Conservation (phyloP, 148 eudicot species). For the Chenopodium suecicum region DNA sequence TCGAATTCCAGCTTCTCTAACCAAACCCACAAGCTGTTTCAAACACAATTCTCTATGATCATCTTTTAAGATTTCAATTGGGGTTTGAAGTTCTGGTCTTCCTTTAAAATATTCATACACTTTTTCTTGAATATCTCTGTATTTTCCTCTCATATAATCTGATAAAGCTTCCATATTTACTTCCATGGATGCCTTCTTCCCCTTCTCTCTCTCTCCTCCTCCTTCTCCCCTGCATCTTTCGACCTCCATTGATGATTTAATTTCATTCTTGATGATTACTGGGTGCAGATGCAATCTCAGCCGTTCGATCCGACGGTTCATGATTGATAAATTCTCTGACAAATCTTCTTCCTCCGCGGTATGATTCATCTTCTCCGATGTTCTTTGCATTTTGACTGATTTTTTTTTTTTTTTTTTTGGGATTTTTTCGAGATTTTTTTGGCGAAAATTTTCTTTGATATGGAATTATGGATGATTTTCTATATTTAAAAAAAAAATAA, state of each 20-base stretch:
- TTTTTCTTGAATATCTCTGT: slow-evolving; percentile 68
- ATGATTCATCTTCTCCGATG: slow-evolving; percentile 12
- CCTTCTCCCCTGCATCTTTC: slow-evolving; percentile 41
- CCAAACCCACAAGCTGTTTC: slow-evolving; percentile 62
- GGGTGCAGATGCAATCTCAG: slow-evolving; percentile 52
- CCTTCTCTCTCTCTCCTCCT: slow-evolving; percentile 13
- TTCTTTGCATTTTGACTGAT: background rate
- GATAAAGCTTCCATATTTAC: slow-evolving; percentile 46
- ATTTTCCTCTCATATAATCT: slow-evolving; percentile 70
- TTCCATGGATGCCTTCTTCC: slow-evolving; percentile 28
- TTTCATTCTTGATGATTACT: background rate
- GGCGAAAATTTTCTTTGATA: too few species aligned
- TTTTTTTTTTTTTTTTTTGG: background rate
- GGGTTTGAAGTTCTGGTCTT: slow-evolving; percentile 71
- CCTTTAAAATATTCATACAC: slow-evolving; percentile 59
- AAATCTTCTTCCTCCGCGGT: slow-evolving; percentile 30
- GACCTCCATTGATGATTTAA: background rate
- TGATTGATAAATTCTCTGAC: slow-evolving; percentile 9
- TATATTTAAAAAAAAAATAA: background rate
- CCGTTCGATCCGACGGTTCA: slow-evolving; percentile 51
- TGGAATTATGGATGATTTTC: too few species aligned
- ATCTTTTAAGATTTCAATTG: slow-evolving; percentile 66
- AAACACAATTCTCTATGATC: slow-evolving; percentile 77
- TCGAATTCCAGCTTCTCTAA: slow-evolving; percentile 65
- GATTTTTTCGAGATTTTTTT: background rate